Evolutionary conservation across 345 rosid species (phyloP).

Genomic region (Ricinus communis): DNA sequence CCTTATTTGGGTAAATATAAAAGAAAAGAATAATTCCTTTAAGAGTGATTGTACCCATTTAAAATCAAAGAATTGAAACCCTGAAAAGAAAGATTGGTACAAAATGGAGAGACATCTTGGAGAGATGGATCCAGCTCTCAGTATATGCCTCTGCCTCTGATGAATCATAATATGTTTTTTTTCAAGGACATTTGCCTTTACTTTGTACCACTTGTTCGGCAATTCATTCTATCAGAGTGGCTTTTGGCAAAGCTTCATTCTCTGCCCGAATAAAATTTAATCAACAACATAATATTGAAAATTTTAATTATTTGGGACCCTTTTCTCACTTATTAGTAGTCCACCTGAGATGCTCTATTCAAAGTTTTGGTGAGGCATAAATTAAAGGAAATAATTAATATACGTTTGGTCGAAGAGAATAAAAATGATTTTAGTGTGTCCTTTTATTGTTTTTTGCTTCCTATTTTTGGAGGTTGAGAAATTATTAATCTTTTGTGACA

Average conservation of each 20-base stretch:
- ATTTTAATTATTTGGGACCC: not conserved
- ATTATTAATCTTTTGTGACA: too few species aligned
- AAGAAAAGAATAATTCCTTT: slow-evolving; percentile 15
- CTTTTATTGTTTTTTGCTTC: not conserved
- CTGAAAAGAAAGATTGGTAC: slow-evolving; percentile 36
- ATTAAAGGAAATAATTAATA: not conserved
- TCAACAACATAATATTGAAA: not conserved
- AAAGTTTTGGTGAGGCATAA: not conserved
- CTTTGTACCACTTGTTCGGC: not conserved
- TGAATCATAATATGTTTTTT: slow-evolving; percentile 16
- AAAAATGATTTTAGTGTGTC: not conserved
- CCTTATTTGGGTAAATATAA: slow-evolving; percentile 6
- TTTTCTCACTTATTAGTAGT: not conserved
- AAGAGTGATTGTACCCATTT: slow-evolving; percentile 3
- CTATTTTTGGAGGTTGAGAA: too few species aligned
- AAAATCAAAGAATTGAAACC: slow-evolving; percentile 26
- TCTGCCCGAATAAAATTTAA: not conserved
- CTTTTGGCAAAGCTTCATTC: not conserved
- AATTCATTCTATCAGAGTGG: not conserved
- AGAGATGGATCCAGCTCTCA: slow-evolving; percentile 15
- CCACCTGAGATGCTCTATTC: not conserved
- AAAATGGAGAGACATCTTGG: slow-evolving; percentile 30
- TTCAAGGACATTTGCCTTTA: not conserved
- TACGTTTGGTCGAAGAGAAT: not conserved
- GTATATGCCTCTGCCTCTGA: slow-evolving; percentile 23